Conservation (phyloP, 192 early-diverging fungal genomes). For the Backusella westeae region DNA sequence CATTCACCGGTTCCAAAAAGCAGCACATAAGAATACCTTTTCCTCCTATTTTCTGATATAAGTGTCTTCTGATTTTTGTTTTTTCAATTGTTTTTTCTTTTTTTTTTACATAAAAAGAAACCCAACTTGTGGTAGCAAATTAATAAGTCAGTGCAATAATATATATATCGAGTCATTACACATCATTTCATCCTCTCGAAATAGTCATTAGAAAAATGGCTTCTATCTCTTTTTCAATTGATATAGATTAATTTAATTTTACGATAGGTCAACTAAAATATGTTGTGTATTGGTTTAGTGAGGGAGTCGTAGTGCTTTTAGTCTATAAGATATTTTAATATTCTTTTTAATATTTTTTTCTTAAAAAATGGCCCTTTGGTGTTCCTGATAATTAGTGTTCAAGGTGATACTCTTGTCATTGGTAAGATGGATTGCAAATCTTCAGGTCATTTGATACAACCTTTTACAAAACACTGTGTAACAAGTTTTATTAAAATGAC, state of each 20-base stretch:
- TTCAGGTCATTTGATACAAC: background rate
- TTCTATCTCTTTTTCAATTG: background rate
- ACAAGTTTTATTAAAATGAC: background rate
- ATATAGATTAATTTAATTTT: background rate
- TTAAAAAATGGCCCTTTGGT: background rate
- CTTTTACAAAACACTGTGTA: background rate
- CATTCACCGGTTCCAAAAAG: background rate
- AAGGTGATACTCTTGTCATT: background rate
- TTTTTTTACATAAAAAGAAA: slow-evolving; percentile 4
- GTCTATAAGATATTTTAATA: background rate
- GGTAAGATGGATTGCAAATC: background rate
- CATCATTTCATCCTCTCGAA: background rate
- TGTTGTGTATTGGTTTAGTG: background rate
- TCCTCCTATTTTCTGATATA: background rate
- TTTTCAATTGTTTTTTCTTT: background rate
- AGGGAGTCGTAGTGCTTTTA: background rate
- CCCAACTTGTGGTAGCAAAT: background rate
- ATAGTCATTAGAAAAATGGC: background rate
- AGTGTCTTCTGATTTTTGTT: background rate
- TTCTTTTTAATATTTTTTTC: background rate
- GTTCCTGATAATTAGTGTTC: background rate
- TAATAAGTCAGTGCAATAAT: background rate
- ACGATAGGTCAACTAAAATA: background rate
- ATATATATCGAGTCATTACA: background rate
- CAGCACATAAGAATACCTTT: background rate